Conservation (phyloP, 495 filamentous ascomycete genomes). For the Penicillium roqueforti region DNA sequence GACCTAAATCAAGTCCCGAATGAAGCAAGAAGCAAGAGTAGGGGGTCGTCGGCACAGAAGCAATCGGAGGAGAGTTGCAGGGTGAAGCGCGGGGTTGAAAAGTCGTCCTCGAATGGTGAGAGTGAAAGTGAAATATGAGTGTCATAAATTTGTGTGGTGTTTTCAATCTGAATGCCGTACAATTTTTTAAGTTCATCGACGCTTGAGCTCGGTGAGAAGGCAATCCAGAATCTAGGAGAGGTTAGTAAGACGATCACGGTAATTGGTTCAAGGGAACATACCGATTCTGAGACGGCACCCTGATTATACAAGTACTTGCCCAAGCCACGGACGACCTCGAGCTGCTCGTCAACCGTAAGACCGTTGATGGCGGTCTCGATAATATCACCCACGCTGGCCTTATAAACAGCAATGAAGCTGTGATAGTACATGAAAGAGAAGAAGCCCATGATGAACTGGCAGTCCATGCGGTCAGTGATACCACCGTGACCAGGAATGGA, state of each 20-base stretch:
- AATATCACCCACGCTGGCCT: slow-evolving; percentile 73
- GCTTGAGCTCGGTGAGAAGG: slow-evolving; percentile 40
- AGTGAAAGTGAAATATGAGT: slow-evolving; percentile 10
- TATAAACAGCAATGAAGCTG: slow-evolving; percentile 88
- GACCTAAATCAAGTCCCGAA: slow-evolving; percentile 3
- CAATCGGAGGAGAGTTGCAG: slow-evolving; percentile 3
- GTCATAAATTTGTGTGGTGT: slow-evolving; percentile 25
- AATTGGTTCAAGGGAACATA: slow-evolving; percentile 32
- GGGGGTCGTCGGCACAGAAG: slow-evolving; percentile 9
- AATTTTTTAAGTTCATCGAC: slow-evolving; percentile 26
- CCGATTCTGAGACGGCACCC: slow-evolving; percentile 60
- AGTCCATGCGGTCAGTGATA: slow-evolving; percentile 99
- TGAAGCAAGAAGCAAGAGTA: slow-evolving; percentile 9
- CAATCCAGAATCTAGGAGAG: slow-evolving; percentile 39
- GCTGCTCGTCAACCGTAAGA: slow-evolving; percentile 75
- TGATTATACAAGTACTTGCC: slow-evolving; percentile 85
- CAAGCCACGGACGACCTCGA: slow-evolving; percentile 80
- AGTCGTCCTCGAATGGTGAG: slow-evolving; percentile 5
- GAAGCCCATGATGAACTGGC: slow-evolving; percentile 99
- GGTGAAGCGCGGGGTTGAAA: slow-evolving; percentile 11
- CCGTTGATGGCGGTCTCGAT: slow-evolving; percentile 87
- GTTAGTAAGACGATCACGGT: slow-evolving; percentile 10
- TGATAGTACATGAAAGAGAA: slow-evolving; percentile 98
- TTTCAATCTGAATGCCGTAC: slow-evolving; percentile 14
- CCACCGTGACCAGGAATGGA: slow-evolving; percentile 97